Conservation (phyloP, 176 grass and related monocot genomes). For the Melocanna baccifera region DNA sequence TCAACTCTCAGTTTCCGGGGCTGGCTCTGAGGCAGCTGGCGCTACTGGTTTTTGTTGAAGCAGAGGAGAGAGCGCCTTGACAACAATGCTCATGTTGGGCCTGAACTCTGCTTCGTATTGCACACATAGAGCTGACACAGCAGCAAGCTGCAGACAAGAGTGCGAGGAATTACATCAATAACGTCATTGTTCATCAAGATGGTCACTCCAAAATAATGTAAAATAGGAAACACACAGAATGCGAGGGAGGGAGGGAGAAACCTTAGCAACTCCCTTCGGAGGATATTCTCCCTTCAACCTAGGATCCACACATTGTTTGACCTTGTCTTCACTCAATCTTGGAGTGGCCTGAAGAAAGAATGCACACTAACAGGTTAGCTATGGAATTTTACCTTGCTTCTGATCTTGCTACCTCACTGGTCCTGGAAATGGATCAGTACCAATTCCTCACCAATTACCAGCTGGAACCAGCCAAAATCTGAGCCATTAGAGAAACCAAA, state of each 20-base stretch:
- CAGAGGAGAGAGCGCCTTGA: conserved; percentile 82
- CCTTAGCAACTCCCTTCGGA: conserved; percentile 55
- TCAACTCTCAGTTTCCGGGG: conserved; percentile 29
- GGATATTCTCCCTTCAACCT: conserved; percentile 60
- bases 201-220: background rate
- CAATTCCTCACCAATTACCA: background rate
- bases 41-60: conserved; percentile 52
- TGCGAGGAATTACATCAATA: background rate
- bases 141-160: conserved; percentile 57
- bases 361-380: background rate
- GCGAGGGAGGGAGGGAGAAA: conserved; percentile 5
- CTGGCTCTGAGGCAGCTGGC: conserved; percentile 11
- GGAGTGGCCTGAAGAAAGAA: conserved; percentile 47
- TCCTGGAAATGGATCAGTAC: background rate
- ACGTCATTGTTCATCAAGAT: background rate
- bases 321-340: conserved; percentile 60
- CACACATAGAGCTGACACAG: conserved; percentile 77
- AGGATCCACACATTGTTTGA: conserved; percentile 67
- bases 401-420: background rate
- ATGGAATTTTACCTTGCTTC: background rate
- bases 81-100: conserved; percentile 89
- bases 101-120: conserved; percentile 93
- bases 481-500: background rate
- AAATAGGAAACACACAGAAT: background rate
- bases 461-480: background rate